phyloP scores from a whole-genome alignment of 192 early-diverging fungal species.

The Funneliformis mosseae region DNA sequence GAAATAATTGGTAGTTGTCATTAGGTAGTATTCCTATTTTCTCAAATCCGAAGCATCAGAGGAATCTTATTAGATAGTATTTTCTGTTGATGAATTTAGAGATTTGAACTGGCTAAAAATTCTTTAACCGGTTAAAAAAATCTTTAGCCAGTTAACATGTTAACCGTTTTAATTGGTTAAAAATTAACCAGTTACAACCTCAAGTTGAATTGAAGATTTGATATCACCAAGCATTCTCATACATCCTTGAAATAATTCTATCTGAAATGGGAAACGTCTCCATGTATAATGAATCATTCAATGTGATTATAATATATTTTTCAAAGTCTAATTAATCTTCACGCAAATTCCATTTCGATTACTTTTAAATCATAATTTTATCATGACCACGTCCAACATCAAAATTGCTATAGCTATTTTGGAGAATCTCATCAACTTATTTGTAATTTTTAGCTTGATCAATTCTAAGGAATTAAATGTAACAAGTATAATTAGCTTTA shows the following conservation, averaged over 20 bases:
- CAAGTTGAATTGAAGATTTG: slow-evolving; percentile 9
- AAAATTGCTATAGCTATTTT: slow-evolving; percentile 28
- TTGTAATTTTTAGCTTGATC: not conserved
- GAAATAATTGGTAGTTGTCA: too few relatives aligned
- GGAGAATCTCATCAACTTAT: slow-evolving; percentile 15
- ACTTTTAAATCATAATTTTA: slow-evolving; percentile 30
- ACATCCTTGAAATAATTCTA: slow-evolving; percentile 27
- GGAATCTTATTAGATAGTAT: slow-evolving; percentile 18
- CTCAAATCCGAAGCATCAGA: too few relatives aligned
- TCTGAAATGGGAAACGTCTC: slow-evolving; percentile 26
- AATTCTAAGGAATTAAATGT: not conserved
- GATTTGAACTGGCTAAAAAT: too few relatives aligned
- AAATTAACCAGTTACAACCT: too few relatives aligned
- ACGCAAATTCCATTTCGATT: slow-evolving; percentile 26
- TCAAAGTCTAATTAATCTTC: not conserved
- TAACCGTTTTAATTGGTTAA: too few relatives aligned
- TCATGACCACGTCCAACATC: slow-evolving; percentile 16
- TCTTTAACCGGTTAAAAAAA: too few relatives aligned
- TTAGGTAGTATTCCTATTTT: too few relatives aligned
- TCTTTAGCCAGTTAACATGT: too few relatives aligned
- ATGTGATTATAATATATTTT: slow-evolving; percentile 4
- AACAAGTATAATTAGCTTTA: not conserved
- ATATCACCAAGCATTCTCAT: slow-evolving; percentile 24
- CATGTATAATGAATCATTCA: not conserved
- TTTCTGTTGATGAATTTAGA: slow-evolving; percentile 26